A percentile compares a stretch with the other conserved stretches of the same genome.
Conservation (phyloP, 2,329 filamentous ascomycete species). For the Fonsecaea pugnacius region DNA sequence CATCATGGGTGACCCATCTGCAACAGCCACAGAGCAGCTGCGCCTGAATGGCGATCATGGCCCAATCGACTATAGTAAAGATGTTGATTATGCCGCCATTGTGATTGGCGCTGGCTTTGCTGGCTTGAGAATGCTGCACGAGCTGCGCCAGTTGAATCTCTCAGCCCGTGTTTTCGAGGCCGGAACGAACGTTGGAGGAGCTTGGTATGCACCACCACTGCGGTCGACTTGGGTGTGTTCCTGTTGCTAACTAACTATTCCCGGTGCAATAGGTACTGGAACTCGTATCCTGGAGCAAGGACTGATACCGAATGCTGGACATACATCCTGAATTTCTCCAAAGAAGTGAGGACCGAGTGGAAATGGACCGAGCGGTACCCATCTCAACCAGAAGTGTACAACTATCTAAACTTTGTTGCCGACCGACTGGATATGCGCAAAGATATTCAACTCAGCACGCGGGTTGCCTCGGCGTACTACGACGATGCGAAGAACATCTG, state of each 20-base stretch:
- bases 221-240: conserved; percentile 39
- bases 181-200: too few relatives aligned
- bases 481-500: conserved; percentile 46
- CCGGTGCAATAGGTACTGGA: too few relatives aligned
- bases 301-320: conserved; percentile 54
- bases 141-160: conserved; percentile 58
- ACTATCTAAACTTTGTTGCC: conserved; percentile 54
- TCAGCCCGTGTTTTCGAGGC: too few relatives aligned
- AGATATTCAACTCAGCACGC: conserved; percentile 51
- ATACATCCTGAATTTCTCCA: conserved; percentile 40
- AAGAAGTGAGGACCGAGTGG: conserved; percentile 46
- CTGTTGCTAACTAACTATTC: too few relatives aligned
- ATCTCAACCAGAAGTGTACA: conserved; percentile 45
- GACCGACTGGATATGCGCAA: conserved; percentile 50
- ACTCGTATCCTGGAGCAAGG: conserved; percentile 48
- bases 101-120: conserved; percentile 41
- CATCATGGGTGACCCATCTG: too few relatives aligned
- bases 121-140: conserved; percentile 58
- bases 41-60: too few relatives aligned
- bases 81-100: conserved; percentile 37
- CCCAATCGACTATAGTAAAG: too few relatives aligned
- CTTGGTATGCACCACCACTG: too few relatives aligned
- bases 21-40: too few relatives aligned
- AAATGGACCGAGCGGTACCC: conserved; percentile 42
- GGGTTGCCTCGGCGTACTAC: conserved; percentile 48